phyloP scores from a whole-genome alignment of 176 grass and related monocot species.

The Oryza glumipatula region DNA sequence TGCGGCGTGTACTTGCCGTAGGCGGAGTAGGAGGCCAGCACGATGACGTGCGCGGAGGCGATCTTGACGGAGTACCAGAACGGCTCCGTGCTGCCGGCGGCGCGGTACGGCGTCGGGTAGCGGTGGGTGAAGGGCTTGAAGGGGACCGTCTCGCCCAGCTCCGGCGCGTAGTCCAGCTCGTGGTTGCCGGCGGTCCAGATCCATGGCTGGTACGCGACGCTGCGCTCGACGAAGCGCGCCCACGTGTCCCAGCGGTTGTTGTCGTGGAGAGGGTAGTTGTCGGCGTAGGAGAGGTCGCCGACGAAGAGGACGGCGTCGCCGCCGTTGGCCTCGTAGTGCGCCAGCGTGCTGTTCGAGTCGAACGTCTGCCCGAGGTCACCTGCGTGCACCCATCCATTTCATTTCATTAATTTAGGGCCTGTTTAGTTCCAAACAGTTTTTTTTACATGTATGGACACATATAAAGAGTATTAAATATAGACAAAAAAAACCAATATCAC shows the following conservation, averaged over 20 bases:
- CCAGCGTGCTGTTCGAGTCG: slow-evolving; percentile 68
- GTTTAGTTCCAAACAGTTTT: too few species aligned
- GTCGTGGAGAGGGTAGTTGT: slow-evolving; percentile 59
- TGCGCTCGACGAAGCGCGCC: slow-evolving; percentile 63
- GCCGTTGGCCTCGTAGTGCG: slow-evolving; percentile 53
- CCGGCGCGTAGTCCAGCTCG: slow-evolving; percentile 64
- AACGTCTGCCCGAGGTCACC: slow-evolving; percentile 79
- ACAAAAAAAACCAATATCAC: too few species aligned
- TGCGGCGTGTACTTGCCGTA: slow-evolving; percentile 87
- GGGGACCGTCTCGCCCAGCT: slow-evolving; percentile 51
- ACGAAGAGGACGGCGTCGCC: slow-evolving; percentile 59
- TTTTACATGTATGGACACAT: too few species aligned
- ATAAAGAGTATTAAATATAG: too few species aligned
- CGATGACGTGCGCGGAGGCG: slow-evolving; percentile 50
- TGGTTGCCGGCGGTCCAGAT: slow-evolving; percentile 78
- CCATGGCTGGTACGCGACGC: slow-evolving; percentile 65
- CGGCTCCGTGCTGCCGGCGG: slow-evolving; percentile 52
- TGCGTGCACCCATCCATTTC: slow-evolving; percentile 13
- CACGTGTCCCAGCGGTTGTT: slow-evolving; percentile 77
- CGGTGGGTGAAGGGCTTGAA: slow-evolving; percentile 74
- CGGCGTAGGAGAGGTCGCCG: slow-evolving; percentile 76
- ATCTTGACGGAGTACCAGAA: slow-evolving; percentile 66
- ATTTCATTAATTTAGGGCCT: too few species aligned
- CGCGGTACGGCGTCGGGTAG: slow-evolving; percentile 50
- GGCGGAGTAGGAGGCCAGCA: slow-evolving; percentile 60